Base-by-base conservation (phyloP, 208 protist species). In the Trypanosoma mega region DNA sequence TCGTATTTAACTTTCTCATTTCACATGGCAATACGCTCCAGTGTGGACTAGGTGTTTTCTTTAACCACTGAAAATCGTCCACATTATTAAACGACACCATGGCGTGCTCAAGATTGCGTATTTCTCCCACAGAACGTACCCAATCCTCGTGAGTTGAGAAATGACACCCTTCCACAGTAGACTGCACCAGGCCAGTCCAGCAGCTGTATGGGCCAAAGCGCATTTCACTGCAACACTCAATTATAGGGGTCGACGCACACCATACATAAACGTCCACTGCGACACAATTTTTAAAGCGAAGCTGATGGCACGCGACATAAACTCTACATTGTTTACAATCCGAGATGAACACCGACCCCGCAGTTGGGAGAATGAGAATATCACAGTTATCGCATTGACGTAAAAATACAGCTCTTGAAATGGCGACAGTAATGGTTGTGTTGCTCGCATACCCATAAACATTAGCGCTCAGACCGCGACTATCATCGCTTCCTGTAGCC, bases 31-130 rank as follows among this genome's bases (percentile, higher is more conserved):
- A 36, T 1, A 87, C 72, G 24, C 78, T 68, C 86, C 89, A 96
- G 55, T 96, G 78, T 23, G 89, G 89, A 49, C 85, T 93, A 21
- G 59, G 58, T 20, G 70, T 80, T 70, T 90, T 91, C 39, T 72
- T 80, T 31, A 96, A 69, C 86, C 89, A 93, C 62, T 92, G 86
- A 62, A 96, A 96, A 63, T 96, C 89, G 52, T 93, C 79, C 23
- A 96, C 80, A 21, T 48, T 73, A n/a, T 41, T 65, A 60, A 88
- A 92, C 39, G 53, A 43, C 20, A 54, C 41, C 53, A 66, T 63
- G 20, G 71, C 74, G 5, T 55, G 48, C 44, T 48, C 69, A 14
- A 55, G 47, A 63, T 78, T 62, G 2, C 53, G 45, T 31, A 87
- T 76, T 43, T 90, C 88, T 21, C 82, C 85, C 3, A 92, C 78